Conservation (phyloP, 768 basidiomycete genomes). For the Mycena epipterygia region DNA sequence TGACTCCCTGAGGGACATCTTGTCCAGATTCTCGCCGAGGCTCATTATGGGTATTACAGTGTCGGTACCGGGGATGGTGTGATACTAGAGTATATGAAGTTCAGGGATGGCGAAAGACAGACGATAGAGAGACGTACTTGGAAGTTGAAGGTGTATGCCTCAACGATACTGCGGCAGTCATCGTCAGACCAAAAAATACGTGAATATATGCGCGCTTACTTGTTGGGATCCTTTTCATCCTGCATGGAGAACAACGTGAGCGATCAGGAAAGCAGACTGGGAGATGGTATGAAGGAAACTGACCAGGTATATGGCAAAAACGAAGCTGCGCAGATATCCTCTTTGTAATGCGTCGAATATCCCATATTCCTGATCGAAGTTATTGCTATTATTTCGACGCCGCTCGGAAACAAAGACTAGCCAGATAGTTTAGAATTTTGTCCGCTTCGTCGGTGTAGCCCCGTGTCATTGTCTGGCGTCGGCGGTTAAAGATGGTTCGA, state of each 20-base stretch:
- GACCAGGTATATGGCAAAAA: conserved; percentile 89
- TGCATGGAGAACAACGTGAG: conserved; percentile 44
- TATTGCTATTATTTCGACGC: not conserved
- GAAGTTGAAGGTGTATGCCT: conserved; percentile 92
- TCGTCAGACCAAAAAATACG: conserved; percentile 15
- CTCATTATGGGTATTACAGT: conserved; percentile 79
- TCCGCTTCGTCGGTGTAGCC: conserved; percentile 90
- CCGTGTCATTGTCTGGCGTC: conserved; percentile 68
- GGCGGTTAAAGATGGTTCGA: not conserved
- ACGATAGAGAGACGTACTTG: conserved; percentile 57
- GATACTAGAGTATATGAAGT: conserved; percentile 65
- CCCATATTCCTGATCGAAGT: conserved; percentile 74
- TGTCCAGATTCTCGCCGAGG: conserved; percentile 71
- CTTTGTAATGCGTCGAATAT: conserved; percentile 90
- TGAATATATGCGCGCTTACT: conserved; percentile 64
- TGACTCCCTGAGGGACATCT: conserved; percentile 57
- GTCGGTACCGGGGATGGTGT: conserved; percentile 72
- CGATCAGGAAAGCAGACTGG: not conserved
- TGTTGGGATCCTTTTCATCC: conserved; percentile 90
- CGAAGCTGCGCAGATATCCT: conserved; percentile 87
- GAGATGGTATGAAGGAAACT: conserved; percentile 35
- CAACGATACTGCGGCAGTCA: conserved; percentile 72
- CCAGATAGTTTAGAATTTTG: conserved; percentile 85
- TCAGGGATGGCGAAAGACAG: not conserved
- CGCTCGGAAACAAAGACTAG: conserved; percentile 50